Conservation (phyloP, 805 yeast genomes). For the Yueomyces sp. region DNA sequence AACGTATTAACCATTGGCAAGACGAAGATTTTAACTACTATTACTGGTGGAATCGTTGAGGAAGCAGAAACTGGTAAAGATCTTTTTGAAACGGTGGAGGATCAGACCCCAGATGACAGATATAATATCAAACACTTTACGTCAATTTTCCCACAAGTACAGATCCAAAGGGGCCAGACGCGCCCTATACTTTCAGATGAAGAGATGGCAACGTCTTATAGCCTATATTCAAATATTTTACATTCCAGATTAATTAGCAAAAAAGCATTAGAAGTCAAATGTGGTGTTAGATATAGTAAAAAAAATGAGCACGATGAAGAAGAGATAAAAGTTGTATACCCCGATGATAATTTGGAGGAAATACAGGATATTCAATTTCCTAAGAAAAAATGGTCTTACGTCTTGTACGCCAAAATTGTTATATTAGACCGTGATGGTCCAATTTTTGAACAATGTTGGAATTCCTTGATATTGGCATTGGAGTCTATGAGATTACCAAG, state of each 20-base stretch:
- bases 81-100: not conserved
- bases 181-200: conserved; percentile 73
- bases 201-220: conserved; percentile 64
- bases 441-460: conserved; percentile 62
- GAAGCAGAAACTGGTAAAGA: conserved; percentile 32
- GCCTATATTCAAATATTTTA: conserved; percentile 43
- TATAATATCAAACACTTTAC: conserved; percentile 22
- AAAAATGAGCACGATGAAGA: conserved; percentile 36
- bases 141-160: conserved; percentile 59
- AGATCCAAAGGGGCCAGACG: conserved; percentile 55
- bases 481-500: conserved; percentile 48
- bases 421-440: conserved; percentile 79
- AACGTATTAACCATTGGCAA: conserved; percentile 56
- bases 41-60: conserved; percentile 56
- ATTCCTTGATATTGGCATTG: conserved; percentile 51
- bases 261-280: conserved; percentile 32
- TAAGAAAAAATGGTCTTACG: conserved; percentile 37
- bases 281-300: conserved; percentile 29
- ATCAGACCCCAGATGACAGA: conserved; percentile 6
- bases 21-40: conserved; percentile 60
- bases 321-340: conserved; percentile 30
- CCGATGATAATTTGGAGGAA: conserved; percentile 26
- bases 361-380: conserved; percentile 13
- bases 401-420: conserved; percentile 58
- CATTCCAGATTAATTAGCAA: conserved; percentile 42